Evolutionary conservation across 2,329 filamentous ascomycete genomes (phyloP), one percentile per base, ranked within the genome.

Genomic region (Claviceps maximensis): DNA sequence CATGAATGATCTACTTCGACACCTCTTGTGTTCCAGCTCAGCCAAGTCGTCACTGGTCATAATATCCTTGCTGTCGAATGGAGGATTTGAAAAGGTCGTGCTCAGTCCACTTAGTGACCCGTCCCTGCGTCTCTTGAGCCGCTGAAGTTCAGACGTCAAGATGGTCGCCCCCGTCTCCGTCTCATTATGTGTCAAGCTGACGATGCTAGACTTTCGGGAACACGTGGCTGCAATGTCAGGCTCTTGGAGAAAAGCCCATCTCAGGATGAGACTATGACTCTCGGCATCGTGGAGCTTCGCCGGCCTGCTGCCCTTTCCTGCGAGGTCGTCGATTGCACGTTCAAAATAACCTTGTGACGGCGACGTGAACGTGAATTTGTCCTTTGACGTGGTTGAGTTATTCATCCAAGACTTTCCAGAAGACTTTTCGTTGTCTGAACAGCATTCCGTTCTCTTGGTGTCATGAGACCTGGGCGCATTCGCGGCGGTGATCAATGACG

Each of bases 191-290:
- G 15, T 23, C 42, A 41, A 31, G 15, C 19, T 36, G 8, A 23
- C 36, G 29, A 25, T 31, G 40, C 13, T 4, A 10, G 36, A 15
- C 45, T 27, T 29, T 19, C 41, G 27, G 3, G 12, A 25, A 40
- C 23, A 29, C 33, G 33, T 45, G 10, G 53, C 53, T 21, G 53
- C 53, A 31, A 54, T 52, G 5, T 54, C 21, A 2, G 45, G 49
- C 40, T 54, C 53, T 12, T 54, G 49, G 8, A 49, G 38, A 2
- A 52, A 6, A 44, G 50, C 50, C 53, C 53, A 54, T 40, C 23
- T 40, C 4, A 51, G 40, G 15, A 54, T 52, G 19, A 52, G 45
- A n/a, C 27, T 49, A 13, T 54, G 53, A 13, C 46, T 40, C 6
- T 50, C 19, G n/a, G 49, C 40, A 45, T 45, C 19, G 29, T 45